These are phyloP conservation scores for Fraxinus greggii DNA, from an alignment of 305 asterid genomes.

Conservation along the genomic window DNA sequence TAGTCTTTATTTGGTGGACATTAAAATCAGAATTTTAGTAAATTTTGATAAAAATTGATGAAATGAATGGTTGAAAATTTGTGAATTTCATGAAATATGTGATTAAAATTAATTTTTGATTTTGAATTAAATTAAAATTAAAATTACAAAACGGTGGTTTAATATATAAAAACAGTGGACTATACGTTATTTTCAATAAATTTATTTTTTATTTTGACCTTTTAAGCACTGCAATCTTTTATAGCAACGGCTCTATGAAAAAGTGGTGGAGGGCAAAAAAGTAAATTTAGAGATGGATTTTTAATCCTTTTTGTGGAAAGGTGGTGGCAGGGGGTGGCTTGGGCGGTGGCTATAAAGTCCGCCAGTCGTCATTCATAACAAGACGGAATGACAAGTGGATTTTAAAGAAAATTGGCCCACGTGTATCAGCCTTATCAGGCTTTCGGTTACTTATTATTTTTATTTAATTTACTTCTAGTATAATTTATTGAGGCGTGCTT, in stretches of 20 bases:
- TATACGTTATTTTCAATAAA: no score
- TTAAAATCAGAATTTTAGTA: no score
- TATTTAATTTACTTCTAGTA: neutral
- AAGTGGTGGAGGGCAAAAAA: conserved; percentile 11
- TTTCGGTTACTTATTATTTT: neutral
- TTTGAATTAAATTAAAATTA: no score
- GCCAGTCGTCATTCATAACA: conserved; percentile 6
- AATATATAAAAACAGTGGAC: no score
- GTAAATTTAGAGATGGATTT: conserved; percentile 22
- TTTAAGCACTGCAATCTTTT: neutral
- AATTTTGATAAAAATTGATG: no score
- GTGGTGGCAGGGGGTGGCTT: conserved; percentile 20
- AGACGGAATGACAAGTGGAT: neutral
- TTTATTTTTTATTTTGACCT: no score
- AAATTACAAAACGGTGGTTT: no score
- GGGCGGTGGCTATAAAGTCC: conserved; percentile 44
- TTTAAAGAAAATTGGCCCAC: conserved; percentile 41
- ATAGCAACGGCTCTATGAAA: neutral
- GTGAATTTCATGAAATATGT: no score
- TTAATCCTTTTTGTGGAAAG: conserved; percentile 11
- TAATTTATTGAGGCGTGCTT: no score
- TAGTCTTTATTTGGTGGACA: neutral
- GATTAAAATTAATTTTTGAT: no score
- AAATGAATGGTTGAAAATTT: no score
- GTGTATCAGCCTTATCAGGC: conserved; percentile 25